Conservation (phyloP, 371 early-diverging fungal species). For the Lichtheimia ornata region DNA sequence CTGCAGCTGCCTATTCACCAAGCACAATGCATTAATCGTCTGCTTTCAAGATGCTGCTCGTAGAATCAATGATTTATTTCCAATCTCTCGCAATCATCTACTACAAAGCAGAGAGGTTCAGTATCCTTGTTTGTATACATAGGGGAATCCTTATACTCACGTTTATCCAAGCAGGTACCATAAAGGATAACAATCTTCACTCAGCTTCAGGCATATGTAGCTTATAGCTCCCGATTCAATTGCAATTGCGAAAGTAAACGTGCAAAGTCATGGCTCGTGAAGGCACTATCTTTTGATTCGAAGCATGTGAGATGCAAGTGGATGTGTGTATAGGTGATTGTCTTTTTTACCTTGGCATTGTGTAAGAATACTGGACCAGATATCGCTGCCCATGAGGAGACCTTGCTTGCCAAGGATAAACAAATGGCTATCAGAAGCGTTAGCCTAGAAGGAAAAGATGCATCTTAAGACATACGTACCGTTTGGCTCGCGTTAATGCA, state of each 20-base stretch:
- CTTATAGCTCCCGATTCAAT: background rate
- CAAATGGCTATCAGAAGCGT: slow-evolving; percentile 48
- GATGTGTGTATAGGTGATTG: background rate
- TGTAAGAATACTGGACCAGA: slow-evolving; percentile 42
- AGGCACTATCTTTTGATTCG: background rate
- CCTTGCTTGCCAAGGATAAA: slow-evolving; percentile 59
- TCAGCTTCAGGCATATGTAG: too few species aligned
- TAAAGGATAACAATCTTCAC: too few species aligned
- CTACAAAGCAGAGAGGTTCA: too few species aligned
- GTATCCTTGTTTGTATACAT: too few species aligned
- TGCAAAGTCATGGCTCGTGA: slow-evolving; percentile 14
- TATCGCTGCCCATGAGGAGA: slow-evolving; percentile 25
- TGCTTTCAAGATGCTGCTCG: too few species aligned
- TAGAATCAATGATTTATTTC: too few species aligned
- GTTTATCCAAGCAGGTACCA: too few species aligned
- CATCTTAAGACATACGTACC: slow-evolving; percentile 15
- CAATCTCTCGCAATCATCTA: too few species aligned
- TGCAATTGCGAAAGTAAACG: slow-evolving; percentile 9
- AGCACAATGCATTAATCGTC: too few species aligned
- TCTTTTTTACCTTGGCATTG: slow-evolving; percentile 37
- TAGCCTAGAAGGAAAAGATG: background rate
- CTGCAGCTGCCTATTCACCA: too few species aligned
- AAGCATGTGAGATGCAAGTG: background rate
- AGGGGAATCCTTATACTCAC: too few species aligned
- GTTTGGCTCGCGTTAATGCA: slow-evolving; percentile 60